A percentile compares a stretch with the other conserved stretches of the same genome.
Evolutionary conservation across 345 rosid genomes (phyloP).

Genomic region (Salix koriyanagi): DNA sequence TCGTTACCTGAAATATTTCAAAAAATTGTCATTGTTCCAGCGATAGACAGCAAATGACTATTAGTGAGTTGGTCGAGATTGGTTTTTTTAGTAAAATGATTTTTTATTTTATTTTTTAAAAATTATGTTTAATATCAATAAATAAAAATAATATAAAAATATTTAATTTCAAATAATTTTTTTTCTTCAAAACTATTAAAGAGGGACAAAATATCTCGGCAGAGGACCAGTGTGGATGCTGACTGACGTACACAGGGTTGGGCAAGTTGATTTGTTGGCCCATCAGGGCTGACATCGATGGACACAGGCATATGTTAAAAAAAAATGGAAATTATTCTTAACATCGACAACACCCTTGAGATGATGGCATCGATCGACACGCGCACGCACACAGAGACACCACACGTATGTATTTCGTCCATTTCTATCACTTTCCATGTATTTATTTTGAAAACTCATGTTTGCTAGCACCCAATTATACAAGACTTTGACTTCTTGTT

Average conservation of each 20-base stretch:
- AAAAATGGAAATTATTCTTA: background rate
- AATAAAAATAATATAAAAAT: too few relatives aligned
- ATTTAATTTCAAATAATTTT: too few relatives aligned
- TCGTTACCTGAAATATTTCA: background rate
- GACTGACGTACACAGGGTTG: background rate
- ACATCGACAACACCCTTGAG: background rate
- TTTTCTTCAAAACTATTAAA: too few relatives aligned
- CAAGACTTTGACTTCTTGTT: background rate
- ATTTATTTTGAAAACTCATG: background rate
- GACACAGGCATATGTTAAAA: background rate
- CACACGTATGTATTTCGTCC: background rate
- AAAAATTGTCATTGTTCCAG: background rate
- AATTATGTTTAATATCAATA: too few relatives aligned
- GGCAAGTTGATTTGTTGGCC: background rate
- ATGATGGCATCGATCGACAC: background rate
- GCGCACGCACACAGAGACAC: background rate
- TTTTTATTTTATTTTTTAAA: too few relatives aligned
- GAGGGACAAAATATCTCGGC: background rate
- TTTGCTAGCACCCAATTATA: background rate
- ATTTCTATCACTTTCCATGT: background rate
- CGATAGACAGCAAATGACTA: background rate
- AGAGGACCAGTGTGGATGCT: background rate
- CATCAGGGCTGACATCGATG: background rate
- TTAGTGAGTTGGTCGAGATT: too few relatives aligned
- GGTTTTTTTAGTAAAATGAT: too few relatives aligned